Evolutionary conservation across 805 yeast species (phyloP), one percentile per base, ranked within the genome.

Genomic region (Kregervanrija pseudodelftensis): DNA sequence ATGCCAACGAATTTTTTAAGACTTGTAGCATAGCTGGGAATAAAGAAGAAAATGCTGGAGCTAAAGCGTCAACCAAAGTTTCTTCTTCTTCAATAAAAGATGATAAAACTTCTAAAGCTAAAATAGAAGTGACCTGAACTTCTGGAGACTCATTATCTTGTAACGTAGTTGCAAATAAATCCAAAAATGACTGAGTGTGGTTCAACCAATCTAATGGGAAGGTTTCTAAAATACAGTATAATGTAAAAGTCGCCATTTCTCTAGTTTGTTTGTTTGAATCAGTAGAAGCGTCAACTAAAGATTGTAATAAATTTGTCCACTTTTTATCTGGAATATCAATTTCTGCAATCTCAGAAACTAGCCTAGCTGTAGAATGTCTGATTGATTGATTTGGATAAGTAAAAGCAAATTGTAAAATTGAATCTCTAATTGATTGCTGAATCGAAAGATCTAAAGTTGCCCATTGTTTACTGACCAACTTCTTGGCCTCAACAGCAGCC

Each of bases 401-500:
- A 64, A 88, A 79, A 32, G 95, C 80, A 52, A 80, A 73, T 55
- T 76, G 72, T 55, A 91, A 73, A 49, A 91, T 66, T 30, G 91
- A 73, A 33, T 71, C 70, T 61, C 86, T 80, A 61, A 93, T 80
- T 46, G 74, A 73, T 36, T 72, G 69, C 65, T 81, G 80, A 44
- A 76, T 60, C 8, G 70, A 49, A 16, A 63, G 77, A 53, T 73
- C 76, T 36, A 74, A 65, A 5, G 56, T 52, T 35, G 66, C 71
- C 98, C 98, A 93, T 59, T 79, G 80, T 52, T 74, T 70, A 43
- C 73, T 60, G 35, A 90, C 79, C 59, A 85, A 76, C 65, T 93
- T 93, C 68, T 96, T 80, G 36, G 90, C 88, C 69, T 93, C 99
- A 50, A 93, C 96, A 49, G 96, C 95, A n/a, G 97, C 95, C 49